phyloP scores from a whole-genome alignment of 225 moss, liverwort and hornwort genomes.

The Anthoceros angustus region DNA sequence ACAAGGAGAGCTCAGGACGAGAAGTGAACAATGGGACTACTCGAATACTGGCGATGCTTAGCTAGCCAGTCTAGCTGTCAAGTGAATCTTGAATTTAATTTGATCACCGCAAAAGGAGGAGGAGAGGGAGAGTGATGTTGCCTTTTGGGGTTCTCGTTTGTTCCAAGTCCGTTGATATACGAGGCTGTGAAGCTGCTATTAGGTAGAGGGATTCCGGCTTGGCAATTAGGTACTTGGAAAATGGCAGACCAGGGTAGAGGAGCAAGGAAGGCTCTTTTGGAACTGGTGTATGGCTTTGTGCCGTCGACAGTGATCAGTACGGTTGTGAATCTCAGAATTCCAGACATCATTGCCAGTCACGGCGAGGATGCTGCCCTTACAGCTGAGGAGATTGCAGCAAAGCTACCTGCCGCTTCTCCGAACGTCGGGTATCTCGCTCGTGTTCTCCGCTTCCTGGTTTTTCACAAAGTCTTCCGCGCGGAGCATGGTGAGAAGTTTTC shows the following conservation, averaged over 20 bases:
- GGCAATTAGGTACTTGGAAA: too few species aligned
- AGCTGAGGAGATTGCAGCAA: constrained; percentile 12
- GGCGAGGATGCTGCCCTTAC: constrained; percentile 16
- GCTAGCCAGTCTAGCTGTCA: too few species aligned
- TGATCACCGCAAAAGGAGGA: too few species aligned
- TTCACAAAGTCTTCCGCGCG: background rate
- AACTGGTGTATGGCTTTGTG: background rate
- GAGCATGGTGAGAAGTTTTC: background rate
- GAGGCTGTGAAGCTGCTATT: too few species aligned
- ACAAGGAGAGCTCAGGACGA: background rate
- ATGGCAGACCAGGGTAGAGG: too few species aligned
- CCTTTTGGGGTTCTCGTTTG: too few species aligned
- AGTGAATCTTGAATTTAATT: too few species aligned
- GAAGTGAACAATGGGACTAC: too few species aligned
- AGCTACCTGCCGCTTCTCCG: constrained; percentile 12
- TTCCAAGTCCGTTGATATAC: too few species aligned
- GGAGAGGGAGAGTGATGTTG: too few species aligned
- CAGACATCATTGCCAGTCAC: constrained; percentile 14
- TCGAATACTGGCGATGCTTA: too few species aligned
- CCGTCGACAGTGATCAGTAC: constrained; percentile 9
- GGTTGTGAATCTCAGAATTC: constrained; percentile 14
- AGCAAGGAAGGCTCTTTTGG: background rate
- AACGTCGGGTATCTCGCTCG: constrained; percentile 17
- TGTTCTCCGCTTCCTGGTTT: constrained; percentile 18
- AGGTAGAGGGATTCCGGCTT: too few species aligned